Evolutionary conservation across 345 rosid genomes (phyloP).

Genomic region (Acer saccharum): DNA sequence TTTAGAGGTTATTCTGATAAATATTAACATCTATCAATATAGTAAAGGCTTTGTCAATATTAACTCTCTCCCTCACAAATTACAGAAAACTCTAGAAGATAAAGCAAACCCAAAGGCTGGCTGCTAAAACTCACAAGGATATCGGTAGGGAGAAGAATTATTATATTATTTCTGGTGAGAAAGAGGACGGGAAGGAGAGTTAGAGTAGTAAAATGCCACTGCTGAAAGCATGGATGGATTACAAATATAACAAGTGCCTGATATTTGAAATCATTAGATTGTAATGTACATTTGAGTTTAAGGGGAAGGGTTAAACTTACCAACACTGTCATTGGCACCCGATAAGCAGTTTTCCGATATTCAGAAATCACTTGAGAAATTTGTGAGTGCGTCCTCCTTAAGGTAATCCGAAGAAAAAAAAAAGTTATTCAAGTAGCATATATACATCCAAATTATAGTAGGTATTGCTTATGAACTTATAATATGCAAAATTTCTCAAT

Average conservation of each 20-base stretch:
- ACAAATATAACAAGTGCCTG: neutral
- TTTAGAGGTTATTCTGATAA: neutral
- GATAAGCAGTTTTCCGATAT: conserved; percentile 80
- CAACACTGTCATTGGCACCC: conserved; percentile 95
- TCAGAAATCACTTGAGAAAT: conserved; percentile 88
- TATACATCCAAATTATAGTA: neutral
- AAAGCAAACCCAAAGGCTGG: neutral
- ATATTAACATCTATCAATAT: neutral
- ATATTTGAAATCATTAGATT: neutral
- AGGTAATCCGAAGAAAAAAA: conserved; percentile 17
- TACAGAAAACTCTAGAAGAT: neutral
- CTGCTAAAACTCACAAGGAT: neutral
- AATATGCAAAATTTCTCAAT: neutral
- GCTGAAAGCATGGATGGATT: neutral
- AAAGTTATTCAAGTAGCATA: neutral
- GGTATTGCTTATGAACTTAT: neutral
- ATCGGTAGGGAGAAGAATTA: neutral
- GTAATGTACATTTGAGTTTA: neutral
- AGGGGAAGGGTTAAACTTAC: conserved; percentile 41
- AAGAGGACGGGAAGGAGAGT: no score
- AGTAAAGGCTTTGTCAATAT: neutral
- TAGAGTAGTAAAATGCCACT: no score
- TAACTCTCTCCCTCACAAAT: neutral
- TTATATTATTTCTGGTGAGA: no score
- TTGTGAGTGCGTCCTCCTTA: conserved; percentile 95